phyloP scores from a whole-genome alignment of 2,329 filamentous ascomycete species.

The Dothideomycetes sp. region DNA sequence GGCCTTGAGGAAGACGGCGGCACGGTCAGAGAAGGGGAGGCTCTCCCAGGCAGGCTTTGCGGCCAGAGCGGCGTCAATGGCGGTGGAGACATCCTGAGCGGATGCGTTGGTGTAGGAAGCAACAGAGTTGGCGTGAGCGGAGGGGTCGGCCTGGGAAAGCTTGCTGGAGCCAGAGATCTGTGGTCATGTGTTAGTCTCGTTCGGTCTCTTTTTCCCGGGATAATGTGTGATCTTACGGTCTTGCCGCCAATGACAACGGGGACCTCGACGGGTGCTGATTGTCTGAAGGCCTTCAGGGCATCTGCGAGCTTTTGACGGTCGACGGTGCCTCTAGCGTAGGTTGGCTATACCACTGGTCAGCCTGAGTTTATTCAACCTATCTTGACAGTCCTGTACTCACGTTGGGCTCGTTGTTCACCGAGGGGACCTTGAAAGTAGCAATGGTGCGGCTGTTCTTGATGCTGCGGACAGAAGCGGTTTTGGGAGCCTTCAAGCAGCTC shows the following conservation, averaged over 20 bases:
- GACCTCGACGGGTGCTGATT: constrained; percentile 62
- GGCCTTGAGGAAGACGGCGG: constrained; percentile 90
- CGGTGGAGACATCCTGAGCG: constrained; percentile 62
- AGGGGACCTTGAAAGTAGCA: constrained; percentile 79
- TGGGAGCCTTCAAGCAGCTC: constrained; percentile 12
- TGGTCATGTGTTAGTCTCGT: background rate
- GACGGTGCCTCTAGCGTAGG: constrained; percentile 74
- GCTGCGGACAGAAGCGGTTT: constrained; percentile 4
- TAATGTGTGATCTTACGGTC: constrained; percentile 44
- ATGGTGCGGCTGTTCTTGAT: constrained; percentile 40
- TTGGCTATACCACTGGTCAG: constrained; percentile 50
- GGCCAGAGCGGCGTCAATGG: constrained; percentile 76
- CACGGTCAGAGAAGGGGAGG: constrained; percentile 80
- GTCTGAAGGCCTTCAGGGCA: constrained; percentile 61
- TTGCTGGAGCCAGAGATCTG: constrained; percentile 45
- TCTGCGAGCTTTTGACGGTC: constrained; percentile 68
- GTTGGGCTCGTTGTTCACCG: constrained; percentile 89
- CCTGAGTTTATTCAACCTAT: background rate
- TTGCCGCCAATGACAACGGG: constrained; percentile 79
- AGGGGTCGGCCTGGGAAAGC: constrained; percentile 71
- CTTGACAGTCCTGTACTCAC: constrained; percentile 43
- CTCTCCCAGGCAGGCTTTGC: constrained; percentile 80
- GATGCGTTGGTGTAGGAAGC: constrained; percentile 81
- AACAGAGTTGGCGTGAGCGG: constrained; percentile 65
- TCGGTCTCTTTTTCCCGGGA: background rate